Evolutionary conservation across 495 filamentous ascomycete species (phyloP).

Genomic region (Aspergillus haitiensis): DNA sequence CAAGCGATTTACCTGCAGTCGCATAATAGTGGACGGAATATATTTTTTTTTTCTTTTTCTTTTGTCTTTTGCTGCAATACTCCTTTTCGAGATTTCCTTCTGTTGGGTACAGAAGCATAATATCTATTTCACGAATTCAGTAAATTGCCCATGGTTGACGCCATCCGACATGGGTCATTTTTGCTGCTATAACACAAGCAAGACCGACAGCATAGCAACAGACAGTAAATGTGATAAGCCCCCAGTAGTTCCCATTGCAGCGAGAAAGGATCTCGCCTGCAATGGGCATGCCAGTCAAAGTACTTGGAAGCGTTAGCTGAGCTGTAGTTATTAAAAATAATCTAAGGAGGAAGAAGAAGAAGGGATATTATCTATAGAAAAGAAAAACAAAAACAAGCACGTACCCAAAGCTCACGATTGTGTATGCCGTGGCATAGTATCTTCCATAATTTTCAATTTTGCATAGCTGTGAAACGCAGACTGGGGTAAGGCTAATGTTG

Average conservation of each 20-base stretch:
- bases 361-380: conserved; percentile 10
- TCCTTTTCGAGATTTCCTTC: background rate
- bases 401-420: conserved; percentile 82
- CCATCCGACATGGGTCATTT: conserved; percentile 70
- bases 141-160: conserved; percentile 45
- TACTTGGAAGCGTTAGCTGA: conserved; percentile 32
- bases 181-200: conserved; percentile 59
- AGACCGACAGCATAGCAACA: conserved; percentile 61
- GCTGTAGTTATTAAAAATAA: conserved; percentile 13
- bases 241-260: conserved; percentile 57
- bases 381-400: conserved; percentile 8
- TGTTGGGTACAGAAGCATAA: background rate
- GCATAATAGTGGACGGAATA: too few species aligned
- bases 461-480: conserved; percentile 89
- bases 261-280: conserved; percentile 68
- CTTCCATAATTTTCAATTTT: conserved; percentile 81
- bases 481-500: conserved; percentile 81
- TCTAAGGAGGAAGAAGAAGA: conserved; percentile 5
- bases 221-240: conserved; percentile 67
- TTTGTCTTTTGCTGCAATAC: too few species aligned
- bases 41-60: too few species aligned
- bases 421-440: conserved; percentile 84
- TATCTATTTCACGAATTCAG: conserved; percentile 17
- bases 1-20: too few species aligned
- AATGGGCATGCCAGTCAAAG: conserved; percentile 84